A percentile compares a stretch with the other conserved stretches of the same genome.
Conservation (phyloP, 805 yeast species). For the Spathaspora hagerdaliae region DNA sequence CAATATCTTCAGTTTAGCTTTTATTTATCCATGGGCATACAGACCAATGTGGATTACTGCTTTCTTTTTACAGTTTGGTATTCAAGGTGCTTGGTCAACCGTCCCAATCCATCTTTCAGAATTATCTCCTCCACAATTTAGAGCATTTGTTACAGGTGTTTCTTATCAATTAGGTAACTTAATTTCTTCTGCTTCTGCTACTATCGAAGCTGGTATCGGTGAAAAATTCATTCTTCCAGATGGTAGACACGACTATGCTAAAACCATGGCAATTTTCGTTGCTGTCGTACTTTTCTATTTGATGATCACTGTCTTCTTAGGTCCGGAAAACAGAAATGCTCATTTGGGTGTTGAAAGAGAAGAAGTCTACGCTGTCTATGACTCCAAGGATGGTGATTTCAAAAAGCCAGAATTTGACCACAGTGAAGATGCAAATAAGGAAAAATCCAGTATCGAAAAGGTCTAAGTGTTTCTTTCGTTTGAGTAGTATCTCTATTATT, state of each 20-base stretch:
- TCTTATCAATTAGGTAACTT: slow-evolving; percentile 72
- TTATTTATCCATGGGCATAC: slow-evolving; percentile 62
- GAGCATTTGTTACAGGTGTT: slow-evolving; percentile 59
- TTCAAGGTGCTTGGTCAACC: slow-evolving; percentile 75
- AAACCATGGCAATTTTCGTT: slow-evolving; percentile 64
- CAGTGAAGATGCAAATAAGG: neutral
- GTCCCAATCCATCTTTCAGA: slow-evolving; percentile 65
- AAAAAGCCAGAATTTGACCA: slow-evolving; percentile 1
- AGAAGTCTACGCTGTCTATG: slow-evolving; percentile 2
- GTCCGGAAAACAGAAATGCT: slow-evolving; percentile 52
- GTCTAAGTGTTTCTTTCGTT: too few relatives aligned
- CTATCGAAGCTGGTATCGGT: slow-evolving; percentile 64
- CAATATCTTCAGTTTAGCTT: slow-evolving; percentile 52
- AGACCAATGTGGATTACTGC: slow-evolving; percentile 8
- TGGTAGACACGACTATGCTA: slow-evolving; percentile 52
- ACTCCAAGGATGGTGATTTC: too few relatives aligned
- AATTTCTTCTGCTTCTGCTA: slow-evolving; percentile 66
- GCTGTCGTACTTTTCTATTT: slow-evolving; percentile 58
- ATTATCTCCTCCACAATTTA: slow-evolving; percentile 48
- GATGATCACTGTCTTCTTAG: slow-evolving; percentile 46
- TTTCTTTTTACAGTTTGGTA: slow-evolving; percentile 61
- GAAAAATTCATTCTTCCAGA: slow-evolving; percentile 49
- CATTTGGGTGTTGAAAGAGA: slow-evolving; percentile 16
- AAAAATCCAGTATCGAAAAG: too few relatives aligned
- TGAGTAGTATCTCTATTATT: too few relatives aligned